A percentile compares a stretch with the other conserved stretches of the same genome.
Evolutionary conservation across 2,329 filamentous ascomycete genomes (phyloP).

Genomic region (Venturia effusa): DNA sequence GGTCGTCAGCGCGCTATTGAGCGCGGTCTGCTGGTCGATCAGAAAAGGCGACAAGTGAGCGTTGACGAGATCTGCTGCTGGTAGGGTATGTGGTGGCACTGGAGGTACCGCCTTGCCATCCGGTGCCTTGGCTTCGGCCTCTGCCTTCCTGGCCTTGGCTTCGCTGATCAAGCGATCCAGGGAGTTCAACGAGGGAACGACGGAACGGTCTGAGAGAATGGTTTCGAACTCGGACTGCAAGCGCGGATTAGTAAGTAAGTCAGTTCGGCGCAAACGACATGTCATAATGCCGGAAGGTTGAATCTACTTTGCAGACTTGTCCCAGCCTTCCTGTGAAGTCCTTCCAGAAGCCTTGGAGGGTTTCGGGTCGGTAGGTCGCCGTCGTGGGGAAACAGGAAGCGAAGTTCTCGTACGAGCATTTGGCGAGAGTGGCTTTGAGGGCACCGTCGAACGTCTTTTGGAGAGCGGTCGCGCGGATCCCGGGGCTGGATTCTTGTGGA

Average conservation of each 20-base stretch:
- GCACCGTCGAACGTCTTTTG: slow-evolving; percentile 51
- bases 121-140: slow-evolving; percentile 26
- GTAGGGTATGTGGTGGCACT: slow-evolving; percentile 41
- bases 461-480: slow-evolving; percentile 48
- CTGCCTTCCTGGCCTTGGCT: slow-evolving; percentile 41
- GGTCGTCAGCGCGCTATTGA: slow-evolving; percentile 38
- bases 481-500: slow-evolving; percentile 43
- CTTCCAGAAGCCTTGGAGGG: slow-evolving; percentile 45
- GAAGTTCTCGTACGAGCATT: slow-evolving; percentile 51
- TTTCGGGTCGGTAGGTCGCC: slow-evolving; percentile 44
- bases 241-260: neutral
- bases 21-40: slow-evolving; percentile 35
- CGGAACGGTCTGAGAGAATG: slow-evolving; percentile 45
- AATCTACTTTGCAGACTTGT: slow-evolving; percentile 38
- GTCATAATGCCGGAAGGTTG: neutral
- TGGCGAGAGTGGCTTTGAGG: slow-evolving; percentile 47
- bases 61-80: slow-evolving; percentile 44
- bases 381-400: slow-evolving; percentile 53
- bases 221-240: slow-evolving; percentile 45
- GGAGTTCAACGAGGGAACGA: slow-evolving; percentile 48
- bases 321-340: slow-evolving; percentile 49
- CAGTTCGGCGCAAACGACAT: neutral
- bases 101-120: slow-evolving; percentile 21
- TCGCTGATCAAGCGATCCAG: slow-evolving; percentile 50
- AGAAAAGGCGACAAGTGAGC: slow-evolving; percentile 50